Evolutionary conservation across 805 yeast genomes (phyloP).

Genomic region (Nakazawaea molendinolei): DNA sequence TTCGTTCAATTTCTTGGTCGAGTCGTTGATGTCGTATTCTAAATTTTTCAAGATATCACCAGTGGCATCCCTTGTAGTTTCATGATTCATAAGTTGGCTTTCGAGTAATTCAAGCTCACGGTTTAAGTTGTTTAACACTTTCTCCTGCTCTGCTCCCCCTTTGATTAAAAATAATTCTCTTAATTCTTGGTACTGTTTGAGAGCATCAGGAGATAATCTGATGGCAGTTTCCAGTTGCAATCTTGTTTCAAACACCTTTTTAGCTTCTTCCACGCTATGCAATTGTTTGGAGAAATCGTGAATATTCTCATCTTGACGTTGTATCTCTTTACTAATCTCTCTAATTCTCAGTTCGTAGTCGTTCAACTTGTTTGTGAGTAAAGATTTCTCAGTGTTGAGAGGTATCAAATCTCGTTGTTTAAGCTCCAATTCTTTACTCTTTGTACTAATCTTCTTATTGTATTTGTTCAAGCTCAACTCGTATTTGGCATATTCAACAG

Average conservation of each 20-base stretch:
- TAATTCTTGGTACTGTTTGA: constrained; percentile 50
- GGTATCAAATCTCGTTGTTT: constrained; percentile 52
- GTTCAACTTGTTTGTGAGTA: constrained; percentile 38
- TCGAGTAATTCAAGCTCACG: constrained; percentile 39
- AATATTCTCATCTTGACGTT: constrained; percentile 40
- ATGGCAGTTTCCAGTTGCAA: constrained; percentile 21
- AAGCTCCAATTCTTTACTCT: constrained; percentile 34
- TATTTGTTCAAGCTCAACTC: constrained; percentile 34
- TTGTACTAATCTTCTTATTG: constrained; percentile 30
- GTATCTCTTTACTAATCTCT: constrained; percentile 45
- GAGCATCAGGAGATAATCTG: constrained; percentile 40
- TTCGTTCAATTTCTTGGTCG: constrained; percentile 22
- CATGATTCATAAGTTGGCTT: constrained; percentile 29
- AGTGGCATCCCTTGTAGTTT: constrained; percentile 29
- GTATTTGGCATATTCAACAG: constrained; percentile 39
- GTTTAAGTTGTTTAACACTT: constrained; percentile 32
- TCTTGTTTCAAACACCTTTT: constrained; percentile 30
- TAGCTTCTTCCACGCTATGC: constrained; percentile 34
- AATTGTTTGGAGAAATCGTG: constrained; percentile 40
- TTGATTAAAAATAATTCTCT: constrained; percentile 49
- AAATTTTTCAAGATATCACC: constrained; percentile 28
- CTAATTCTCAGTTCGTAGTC: constrained; percentile 40
- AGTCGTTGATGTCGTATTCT: constrained; percentile 24
- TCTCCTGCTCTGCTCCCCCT: constrained; percentile 53
- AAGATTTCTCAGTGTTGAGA: constrained; percentile 46